Base-by-base conservation (phyloP, 225 moss, liverwort and hornwort genomes). In the Bryum argenteum region DNA sequence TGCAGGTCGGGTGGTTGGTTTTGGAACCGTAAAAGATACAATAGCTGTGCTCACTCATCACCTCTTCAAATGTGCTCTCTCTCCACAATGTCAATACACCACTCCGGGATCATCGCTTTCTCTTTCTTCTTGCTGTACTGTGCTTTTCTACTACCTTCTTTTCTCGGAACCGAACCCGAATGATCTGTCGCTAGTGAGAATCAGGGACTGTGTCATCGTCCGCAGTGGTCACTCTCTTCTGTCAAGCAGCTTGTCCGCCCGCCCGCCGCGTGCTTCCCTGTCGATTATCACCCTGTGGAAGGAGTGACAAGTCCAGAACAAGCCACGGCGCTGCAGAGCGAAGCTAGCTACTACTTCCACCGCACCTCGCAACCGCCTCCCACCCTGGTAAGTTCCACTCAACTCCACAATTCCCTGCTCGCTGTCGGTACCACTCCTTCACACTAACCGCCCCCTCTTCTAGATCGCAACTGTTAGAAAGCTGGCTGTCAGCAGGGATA, bases 61-160 rank as follows among this genome's bases (percentile, higher is more conserved):
- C 66, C 84, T 84, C 84, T 84, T 84, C 84, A 84, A 70, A 66
- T 53, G 74, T 74, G 75, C 64, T 70, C 79, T 79, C 76, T 73
- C 72, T 68, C 54, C 41, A 59, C 58, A 63, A 65, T 80, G 80
- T 80, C 80, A 80, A 20, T 20, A 8, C 45, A 26, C 6, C 33
- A 33, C 33, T 33, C 33, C 33, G 33, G 33, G 7, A 0, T 33
- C 4, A 26, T 4, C 33, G 0, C 7, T 6, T 3, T 33, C 33
- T 4, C 5, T 6, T 4, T 33, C 33, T 33, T 33, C 33, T 33
- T 33, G 33, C 33, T 33, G 4, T 4, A 33, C 48, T 17, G 48
- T 48, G 48, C 8, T 48, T 5, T 17, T 17, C n/a, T n/a, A n/a
- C n/a, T n/a, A n/a, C n/a, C n/a, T n/a, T n/a, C n/a, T n/a, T n/a